These are phyloP conservation scores for Aureobasidium sp. DNA, from an alignment of 2,329 filamentous ascomycete species.

Conservation along the genomic window DNA sequence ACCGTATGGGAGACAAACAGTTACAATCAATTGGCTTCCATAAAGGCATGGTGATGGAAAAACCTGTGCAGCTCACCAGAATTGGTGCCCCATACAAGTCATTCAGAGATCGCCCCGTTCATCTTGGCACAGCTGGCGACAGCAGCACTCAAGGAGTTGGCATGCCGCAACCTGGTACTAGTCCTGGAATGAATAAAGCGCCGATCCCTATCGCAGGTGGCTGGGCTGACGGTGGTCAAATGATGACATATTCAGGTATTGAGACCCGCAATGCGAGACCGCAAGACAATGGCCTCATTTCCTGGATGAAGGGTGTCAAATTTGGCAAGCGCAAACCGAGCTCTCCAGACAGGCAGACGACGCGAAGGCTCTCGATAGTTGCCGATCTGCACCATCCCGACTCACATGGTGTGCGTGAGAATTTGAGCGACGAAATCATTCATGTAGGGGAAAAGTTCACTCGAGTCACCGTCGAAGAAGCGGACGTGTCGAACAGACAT, in stretches of 20 bases:
- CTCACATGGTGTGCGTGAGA: conserved; percentile 35
- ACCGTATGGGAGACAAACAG: conserved; percentile 60
- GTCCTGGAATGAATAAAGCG: conserved; percentile 22
- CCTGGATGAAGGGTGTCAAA: conserved; percentile 60
- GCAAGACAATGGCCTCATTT: conserved; percentile 46
- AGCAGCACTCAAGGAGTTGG: background rate
- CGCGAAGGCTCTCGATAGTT: conserved; percentile 16
- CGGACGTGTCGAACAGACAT: conserved; percentile 48
- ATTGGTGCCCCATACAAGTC: conserved; percentile 79
- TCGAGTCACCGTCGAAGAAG: conserved; percentile 53
- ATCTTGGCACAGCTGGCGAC: background rate
- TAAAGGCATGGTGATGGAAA: conserved; percentile 59
- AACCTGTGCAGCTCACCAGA: conserved; percentile 59
- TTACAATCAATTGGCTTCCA: conserved; percentile 65
- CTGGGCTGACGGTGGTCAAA: conserved; percentile 36
- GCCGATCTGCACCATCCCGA: conserved; percentile 10
- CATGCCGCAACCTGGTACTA: background rate
- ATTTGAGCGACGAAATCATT: conserved; percentile 54
- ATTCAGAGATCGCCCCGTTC: conserved; percentile 54
- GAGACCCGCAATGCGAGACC: conserved; percentile 37
- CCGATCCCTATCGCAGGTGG: conserved; percentile 19
- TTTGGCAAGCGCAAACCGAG: conserved; percentile 40
- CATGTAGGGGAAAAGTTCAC: conserved; percentile 55
- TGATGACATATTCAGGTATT: conserved; percentile 42
- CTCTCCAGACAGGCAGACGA: conserved; percentile 11